These are phyloP conservation scores for Ephemerocybe angulata DNA, from an alignment of 768 basidiomycete genomes.

Conservation along the genomic window DNA sequence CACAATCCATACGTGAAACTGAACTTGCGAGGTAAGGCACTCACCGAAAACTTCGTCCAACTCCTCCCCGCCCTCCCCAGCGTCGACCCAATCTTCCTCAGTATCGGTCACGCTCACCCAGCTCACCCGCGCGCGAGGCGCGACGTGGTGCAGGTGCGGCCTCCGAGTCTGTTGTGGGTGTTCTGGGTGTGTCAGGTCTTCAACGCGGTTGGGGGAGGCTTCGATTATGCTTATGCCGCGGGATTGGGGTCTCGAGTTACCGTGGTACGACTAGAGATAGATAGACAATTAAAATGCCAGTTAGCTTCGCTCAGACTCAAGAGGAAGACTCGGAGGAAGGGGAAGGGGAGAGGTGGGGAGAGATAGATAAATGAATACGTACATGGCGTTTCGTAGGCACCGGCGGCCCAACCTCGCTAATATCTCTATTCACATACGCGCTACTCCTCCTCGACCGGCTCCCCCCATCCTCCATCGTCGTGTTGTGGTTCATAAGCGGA, in stretches of 20 bases:
- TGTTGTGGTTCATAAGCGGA: conserved; percentile 5
- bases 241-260: no score
- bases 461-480: neutral
- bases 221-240: no score
- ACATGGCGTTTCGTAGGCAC: neutral
- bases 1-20: no score
- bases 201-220: neutral
- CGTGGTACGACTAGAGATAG: no score
- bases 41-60: neutral
- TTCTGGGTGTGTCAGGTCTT: neutral
- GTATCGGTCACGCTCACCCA: conserved; percentile 2
- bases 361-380: no score
- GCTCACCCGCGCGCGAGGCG: neutral
- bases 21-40: neutral
- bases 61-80: conserved; percentile 5
- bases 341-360: no score
- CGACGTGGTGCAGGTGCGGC: neutral
- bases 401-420: no score
- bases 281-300: no score
- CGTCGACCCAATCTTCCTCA: conserved; percentile 10
- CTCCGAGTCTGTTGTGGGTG: neutral
- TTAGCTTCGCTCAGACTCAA: no score
- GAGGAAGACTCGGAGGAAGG: no score
- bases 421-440: no score
- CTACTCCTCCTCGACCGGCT: no score